These are phyloP conservation scores for Hypomyces rosellus DNA, from an alignment of 2,329 filamentous ascomycete genomes.

Conservation along the genomic window DNA sequence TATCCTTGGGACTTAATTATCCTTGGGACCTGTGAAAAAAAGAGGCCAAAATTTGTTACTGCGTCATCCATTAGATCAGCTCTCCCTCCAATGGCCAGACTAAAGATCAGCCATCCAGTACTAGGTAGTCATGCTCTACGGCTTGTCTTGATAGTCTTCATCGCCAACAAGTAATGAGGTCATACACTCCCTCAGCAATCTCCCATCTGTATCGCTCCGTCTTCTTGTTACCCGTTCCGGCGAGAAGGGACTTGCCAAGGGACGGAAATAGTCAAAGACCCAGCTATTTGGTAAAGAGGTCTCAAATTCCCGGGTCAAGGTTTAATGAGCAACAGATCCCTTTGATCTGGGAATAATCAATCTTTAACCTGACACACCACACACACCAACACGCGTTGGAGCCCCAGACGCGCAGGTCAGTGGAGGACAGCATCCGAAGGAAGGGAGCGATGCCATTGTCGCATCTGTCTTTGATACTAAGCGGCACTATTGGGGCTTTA, in stretches of 20 bases:
- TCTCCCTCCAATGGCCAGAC: not conserved
- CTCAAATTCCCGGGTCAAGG: not conserved
- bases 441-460: not conserved
- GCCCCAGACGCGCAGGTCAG: not conserved
- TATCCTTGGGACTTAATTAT: no score
- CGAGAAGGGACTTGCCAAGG: no score
- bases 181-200: no score
- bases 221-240: no score
- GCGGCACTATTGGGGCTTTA: not conserved
- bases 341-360: not conserved
- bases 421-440: not conserved
- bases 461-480: not conserved
- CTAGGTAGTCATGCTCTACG: no score
- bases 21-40: not conserved
- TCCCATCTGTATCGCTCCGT: no score
- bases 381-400: not conserved
- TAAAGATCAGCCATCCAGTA: no score
- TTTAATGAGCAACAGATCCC: not conserved
- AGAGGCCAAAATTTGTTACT: not conserved
- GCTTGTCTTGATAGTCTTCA: no score
- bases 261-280: no score
- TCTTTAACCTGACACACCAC: not conserved
- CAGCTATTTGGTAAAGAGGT: no score
- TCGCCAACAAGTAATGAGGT: no score
- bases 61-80: constrained; percentile 12